A percentile compares a stretch with the other conserved stretches of the same genome.
phyloP scores from a whole-genome alignment of 306 rosid species.

The Sesbania bispinosa region DNA sequence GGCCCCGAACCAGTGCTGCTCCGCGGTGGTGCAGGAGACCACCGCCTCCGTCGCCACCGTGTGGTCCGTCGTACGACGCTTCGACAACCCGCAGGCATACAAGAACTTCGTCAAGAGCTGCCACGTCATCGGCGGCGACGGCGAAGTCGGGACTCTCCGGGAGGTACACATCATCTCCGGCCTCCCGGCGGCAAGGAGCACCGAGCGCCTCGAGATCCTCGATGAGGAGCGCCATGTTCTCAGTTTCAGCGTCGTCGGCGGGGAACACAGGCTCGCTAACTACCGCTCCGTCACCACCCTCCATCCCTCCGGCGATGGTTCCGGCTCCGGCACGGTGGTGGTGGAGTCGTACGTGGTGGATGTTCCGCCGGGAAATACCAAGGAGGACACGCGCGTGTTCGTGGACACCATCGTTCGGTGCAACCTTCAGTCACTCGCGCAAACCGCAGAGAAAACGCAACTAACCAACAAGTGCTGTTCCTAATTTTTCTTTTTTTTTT shows the following conservation, averaged over 20 bases:
- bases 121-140: conserved; percentile 79
- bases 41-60: conserved; percentile 75
- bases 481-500: background rate
- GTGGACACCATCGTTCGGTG: conserved; percentile 89
- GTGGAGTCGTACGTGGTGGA: conserved; percentile 96
- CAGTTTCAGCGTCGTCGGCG: conserved; percentile 91
- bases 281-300: conserved; percentile 88
- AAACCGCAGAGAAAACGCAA: conserved; percentile 59
- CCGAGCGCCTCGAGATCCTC: conserved; percentile 87
- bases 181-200: conserved; percentile 81
- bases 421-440: conserved; percentile 87
- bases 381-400: conserved; percentile 77
- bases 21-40: conserved; percentile 79
- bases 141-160: conserved; percentile 83
- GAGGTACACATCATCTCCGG: conserved; percentile 83
- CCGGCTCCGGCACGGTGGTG: conserved; percentile 49
- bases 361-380: conserved; percentile 83
- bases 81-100: conserved; percentile 94
- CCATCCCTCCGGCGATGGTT: conserved; percentile 37
- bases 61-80: conserved; percentile 94
- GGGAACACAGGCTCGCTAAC: conserved; percentile 83
- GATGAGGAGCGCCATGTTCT: conserved; percentile 90
- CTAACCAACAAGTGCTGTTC: conserved; percentile 2
- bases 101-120: conserved; percentile 94
- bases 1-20: conserved; percentile 65